A percentile compares a stretch with the other conserved stretches of the same genome.
These are phyloP conservation scores for Paraphaeosphaeria minitans DNA, from an alignment of 2,329 filamentous ascomycete species.

Conservation along the genomic window DNA sequence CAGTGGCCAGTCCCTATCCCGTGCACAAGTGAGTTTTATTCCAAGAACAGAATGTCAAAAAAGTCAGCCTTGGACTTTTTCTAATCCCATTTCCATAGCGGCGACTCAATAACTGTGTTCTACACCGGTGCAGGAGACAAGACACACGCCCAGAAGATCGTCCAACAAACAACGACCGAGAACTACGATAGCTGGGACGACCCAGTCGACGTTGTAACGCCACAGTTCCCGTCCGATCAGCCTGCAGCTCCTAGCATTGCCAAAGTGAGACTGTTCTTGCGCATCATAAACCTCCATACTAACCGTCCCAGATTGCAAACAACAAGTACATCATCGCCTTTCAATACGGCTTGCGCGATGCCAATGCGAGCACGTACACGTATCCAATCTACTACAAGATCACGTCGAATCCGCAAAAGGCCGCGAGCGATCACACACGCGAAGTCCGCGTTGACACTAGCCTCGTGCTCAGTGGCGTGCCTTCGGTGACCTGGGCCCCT, in stretches of 20 bases:
- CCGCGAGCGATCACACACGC: conserved; percentile 14
- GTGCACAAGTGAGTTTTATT: conserved; percentile 18
- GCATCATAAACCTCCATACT: neutral
- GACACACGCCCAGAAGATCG: conserved; percentile 25
- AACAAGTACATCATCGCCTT: conserved; percentile 25
- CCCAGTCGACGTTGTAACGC: conserved; percentile 21
- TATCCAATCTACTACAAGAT: conserved; percentile 26
- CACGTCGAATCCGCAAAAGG: conserved; percentile 19
- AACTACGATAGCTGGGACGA: conserved; percentile 23
- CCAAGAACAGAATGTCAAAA: too few relatives aligned
- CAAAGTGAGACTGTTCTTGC: neutral
- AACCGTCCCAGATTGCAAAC: conserved; percentile 19
- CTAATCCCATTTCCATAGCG: conserved; percentile 7
- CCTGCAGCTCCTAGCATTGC: conserved; percentile 11
- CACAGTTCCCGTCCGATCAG: conserved; percentile 13
- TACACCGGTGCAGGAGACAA: conserved; percentile 25
- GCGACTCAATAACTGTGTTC: conserved; percentile 22
- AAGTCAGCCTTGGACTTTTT: neutral
- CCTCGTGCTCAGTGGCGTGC: conserved; percentile 15
- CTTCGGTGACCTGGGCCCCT: conserved; percentile 25
- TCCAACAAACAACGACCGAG: conserved; percentile 21
- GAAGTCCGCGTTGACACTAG: conserved; percentile 18
- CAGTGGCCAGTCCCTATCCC: conserved; percentile 24
- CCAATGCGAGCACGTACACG: conserved; percentile 8
- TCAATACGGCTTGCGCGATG: conserved; percentile 14